Evolutionary conservation across 2,329 filamentous ascomycete genomes (phyloP), one percentile per base, ranked within the genome.

Genomic region (Arthrinium puccinioides): DNA sequence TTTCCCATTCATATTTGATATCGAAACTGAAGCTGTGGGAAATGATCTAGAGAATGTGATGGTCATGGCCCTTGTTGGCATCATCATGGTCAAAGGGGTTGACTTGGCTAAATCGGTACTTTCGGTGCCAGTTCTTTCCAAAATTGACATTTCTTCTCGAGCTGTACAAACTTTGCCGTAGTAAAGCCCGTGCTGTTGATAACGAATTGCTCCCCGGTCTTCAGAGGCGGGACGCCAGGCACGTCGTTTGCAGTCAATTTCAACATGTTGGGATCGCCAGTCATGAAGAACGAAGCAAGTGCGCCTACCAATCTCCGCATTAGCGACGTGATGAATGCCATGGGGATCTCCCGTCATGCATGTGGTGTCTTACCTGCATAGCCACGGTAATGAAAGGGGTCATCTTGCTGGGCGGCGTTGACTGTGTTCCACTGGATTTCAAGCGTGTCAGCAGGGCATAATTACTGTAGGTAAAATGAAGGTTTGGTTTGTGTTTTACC

Each of bases 221-320:
- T 48, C 7, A 72, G 44, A 9, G 52, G 42, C 2, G 75, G 74
- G 7, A 78, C 66, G 2, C 59, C 67, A 13, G 55, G 53, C 32
- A 65, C 50, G 20, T 55, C 59, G 2, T 41, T 41, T 37, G 64
- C 60, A 0, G 73, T 77, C 24, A 79, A 43, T 41, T 79, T 79
- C 40, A 72, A 62, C 10, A 62, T 56, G 47, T 80, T 79, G 0
- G 76, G 74, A 51, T 79, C 66, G 0, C 73, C 74, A 0, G 71
- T 76, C 51, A 73, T 64, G 40, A 80, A 70, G 53, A 79, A 81
- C 18, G 69, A 74, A 1, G 72, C 75, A 48, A 81, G 69, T 0
- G 76, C 74, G 5, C 78, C 76, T 1, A n/a, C n/a, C n/a, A n/a
- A n/a, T n/a, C n/a, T n/a, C n/a, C n/a, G n/a, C n/a, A n/a, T n/a